Evolutionary conservation across 139 green algal genomes (phyloP), one percentile per base, ranked within the genome.

Genomic region (Chlamydomonas incerta): DNA sequence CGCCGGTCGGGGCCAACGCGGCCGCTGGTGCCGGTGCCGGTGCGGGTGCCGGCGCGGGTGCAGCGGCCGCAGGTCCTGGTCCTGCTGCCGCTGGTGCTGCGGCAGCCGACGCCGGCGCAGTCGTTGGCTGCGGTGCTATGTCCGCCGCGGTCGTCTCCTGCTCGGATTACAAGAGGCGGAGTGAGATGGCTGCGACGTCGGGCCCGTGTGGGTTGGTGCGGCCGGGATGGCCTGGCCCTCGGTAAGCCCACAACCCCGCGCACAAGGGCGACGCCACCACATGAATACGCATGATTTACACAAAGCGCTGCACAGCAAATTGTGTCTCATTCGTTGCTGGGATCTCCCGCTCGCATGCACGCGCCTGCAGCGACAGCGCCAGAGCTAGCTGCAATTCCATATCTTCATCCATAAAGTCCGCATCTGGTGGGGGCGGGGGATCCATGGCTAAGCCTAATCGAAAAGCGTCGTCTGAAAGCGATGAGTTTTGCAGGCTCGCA

Each of bases 371-470:
- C 28, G 87, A 90, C 9, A 90, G 41, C 28, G 81, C 87, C 67
- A 90, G 77, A 18, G 87, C 87, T 24, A 90, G 57, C 34, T 87
- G 81, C 87, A 90, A 26, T 57, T 90, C 63, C 57, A 86, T 85
- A n/a, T 90, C 87, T 28, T 90, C 87, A 34, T 90, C 87, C n/a
- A 87, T 85, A 1, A 81, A 37, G 18, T 80, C 66, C 14, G 21
- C 68, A 41, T 79, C 80, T 23, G 57, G 66, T 29, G 31, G 41
- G 8, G 41, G 26, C 33, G 50, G 50, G 33, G 66, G 50, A 35
- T 85, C 80, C 80, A 85, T 85, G 26, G 31, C 76, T 50, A 50
- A 50, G 8, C 8, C n/a, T n/a, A n/a, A n/a, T n/a, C n/a, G n/a
- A n/a, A n/a, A n/a, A n/a, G n/a, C n/a, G n/a, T n/a, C n/a, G n/a